A percentile compares a stretch with the other conserved stretches of the same genome.
These are phyloP conservation scores for Akanthomyces uredinophilus DNA, from an alignment of 2,329 filamentous ascomycete genomes.

Conservation along the genomic window DNA sequence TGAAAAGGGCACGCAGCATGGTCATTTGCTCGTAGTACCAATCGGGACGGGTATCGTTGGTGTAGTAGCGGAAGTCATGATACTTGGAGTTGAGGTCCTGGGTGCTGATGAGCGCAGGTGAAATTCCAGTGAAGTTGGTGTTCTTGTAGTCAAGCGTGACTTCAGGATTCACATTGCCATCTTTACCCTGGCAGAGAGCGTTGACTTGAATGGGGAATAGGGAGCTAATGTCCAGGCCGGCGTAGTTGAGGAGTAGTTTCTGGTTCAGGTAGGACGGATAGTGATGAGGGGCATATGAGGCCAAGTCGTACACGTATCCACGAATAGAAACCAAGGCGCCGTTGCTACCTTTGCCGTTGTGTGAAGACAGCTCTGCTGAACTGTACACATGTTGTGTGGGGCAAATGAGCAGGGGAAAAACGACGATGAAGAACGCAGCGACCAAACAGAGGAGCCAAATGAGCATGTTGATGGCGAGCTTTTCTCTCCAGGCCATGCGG, in stretches of 20 bases:
- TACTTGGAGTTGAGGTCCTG: constrained; percentile 72
- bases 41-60: constrained; percentile 75
- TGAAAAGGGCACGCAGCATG: constrained; percentile 69
- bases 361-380: constrained; percentile 64
- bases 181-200: constrained; percentile 76
- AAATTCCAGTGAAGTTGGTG: constrained; percentile 64
- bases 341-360: constrained; percentile 63
- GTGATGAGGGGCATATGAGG: constrained; percentile 66
- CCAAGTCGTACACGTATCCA: constrained; percentile 82
- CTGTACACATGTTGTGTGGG: constrained; percentile 88
- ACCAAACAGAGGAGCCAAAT: constrained; percentile 84
- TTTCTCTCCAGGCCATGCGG: constrained; percentile 90
- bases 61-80: constrained; percentile 87
- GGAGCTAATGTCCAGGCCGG: constrained; percentile 77
- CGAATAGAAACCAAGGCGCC: constrained; percentile 74
- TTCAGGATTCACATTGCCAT: constrained; percentile 58
- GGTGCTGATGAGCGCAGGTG: constrained; percentile 57
- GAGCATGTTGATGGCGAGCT: constrained; percentile 94
- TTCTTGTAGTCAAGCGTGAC: constrained; percentile 82
- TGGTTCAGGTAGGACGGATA: constrained; percentile 57
- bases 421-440: constrained; percentile 83
- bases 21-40: constrained; percentile 92
- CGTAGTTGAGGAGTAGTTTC: constrained; percentile 69
- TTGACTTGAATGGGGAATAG: constrained; percentile 94
- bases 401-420: constrained; percentile 83